These are phyloP conservation scores for Fragaria iinumae DNA, from an alignment of 306 rosid genomes.

Conservation along the genomic window DNA sequence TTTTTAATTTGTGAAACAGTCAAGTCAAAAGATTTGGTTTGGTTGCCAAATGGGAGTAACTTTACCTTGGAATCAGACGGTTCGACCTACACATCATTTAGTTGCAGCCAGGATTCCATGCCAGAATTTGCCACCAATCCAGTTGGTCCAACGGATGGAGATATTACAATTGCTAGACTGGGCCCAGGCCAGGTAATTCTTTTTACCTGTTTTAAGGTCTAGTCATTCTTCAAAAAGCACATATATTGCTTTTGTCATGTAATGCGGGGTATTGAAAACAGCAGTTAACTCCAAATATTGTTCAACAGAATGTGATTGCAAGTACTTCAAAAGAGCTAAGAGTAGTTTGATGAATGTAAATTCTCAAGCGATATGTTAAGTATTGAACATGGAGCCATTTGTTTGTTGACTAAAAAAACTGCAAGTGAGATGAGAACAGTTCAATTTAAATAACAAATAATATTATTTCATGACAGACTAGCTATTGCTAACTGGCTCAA, in stretches of 20 bases:
- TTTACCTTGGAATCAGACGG: slow-evolving; percentile 46
- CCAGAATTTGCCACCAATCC: slow-evolving; percentile 63
- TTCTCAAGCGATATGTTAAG: not conserved
- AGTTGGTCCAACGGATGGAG: slow-evolving; percentile 37
- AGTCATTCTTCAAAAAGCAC: slow-evolving; percentile 13
- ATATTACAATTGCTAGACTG: slow-evolving; percentile 74
- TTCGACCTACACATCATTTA: slow-evolving; percentile 71
- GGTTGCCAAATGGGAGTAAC: slow-evolving; percentile 88
- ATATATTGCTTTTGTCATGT: not conserved
- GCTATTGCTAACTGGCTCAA: not conserved
- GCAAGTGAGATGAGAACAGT: not conserved
- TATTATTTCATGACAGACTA: not conserved
- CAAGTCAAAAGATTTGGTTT: slow-evolving; percentile 57
- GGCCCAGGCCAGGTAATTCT: slow-evolving; percentile 80
- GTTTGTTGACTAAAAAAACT: not conserved
- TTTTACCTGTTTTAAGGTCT: not conserved
- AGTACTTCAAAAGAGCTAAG: not conserved
- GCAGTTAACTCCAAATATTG: not conserved
- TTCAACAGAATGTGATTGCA: not conserved
- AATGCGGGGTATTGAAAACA: not conserved
- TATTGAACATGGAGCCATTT: not conserved
- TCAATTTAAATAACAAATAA: not conserved
- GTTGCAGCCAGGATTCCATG: slow-evolving; percentile 65
- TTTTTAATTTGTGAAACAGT: slow-evolving; percentile 52
- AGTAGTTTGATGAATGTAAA: not conserved